Conservation (phyloP, 78 protist genomes). For the Dictyostelium discoideum region DNA sequence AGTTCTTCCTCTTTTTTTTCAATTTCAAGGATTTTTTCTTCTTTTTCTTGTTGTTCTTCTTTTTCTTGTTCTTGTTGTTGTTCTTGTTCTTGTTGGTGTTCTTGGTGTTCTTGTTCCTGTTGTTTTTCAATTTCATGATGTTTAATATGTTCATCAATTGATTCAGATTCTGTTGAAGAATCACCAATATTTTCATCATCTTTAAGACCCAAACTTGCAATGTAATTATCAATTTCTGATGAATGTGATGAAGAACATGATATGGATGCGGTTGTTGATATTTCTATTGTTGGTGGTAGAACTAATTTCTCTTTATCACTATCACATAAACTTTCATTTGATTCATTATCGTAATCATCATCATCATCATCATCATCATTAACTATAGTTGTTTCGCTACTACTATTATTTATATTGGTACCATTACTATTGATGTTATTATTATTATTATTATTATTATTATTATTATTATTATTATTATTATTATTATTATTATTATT, state of each 20-base stretch:
- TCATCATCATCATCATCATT: not conserved
- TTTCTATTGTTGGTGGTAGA: not conserved
- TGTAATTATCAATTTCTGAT: not conserved
- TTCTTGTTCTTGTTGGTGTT: not conserved
- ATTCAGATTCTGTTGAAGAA: constrained; percentile 3
- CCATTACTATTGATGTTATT: not conserved
- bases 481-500: not conserved
- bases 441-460: not conserved
- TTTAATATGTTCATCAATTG: not conserved
- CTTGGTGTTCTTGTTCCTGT: not conserved
- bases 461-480: not conserved
- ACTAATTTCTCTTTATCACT: not conserved
- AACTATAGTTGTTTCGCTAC: not conserved
- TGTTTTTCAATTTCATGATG: not conserved
- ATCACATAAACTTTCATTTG: not conserved
- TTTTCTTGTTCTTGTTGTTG: not conserved
- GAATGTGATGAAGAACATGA: not conserved
- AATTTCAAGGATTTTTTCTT: not conserved
- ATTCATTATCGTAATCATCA: not conserved
- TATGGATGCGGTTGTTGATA: not conserved
- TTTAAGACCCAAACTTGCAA: not conserved
- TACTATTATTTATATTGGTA: not conserved
- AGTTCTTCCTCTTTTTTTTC: not conserved
- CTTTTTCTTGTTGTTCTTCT: not conserved
- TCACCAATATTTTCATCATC: not conserved